Evolutionary conservation across 495 filamentous ascomycete genomes (phyloP).

Genomic region (Penicillium goetzii): DNA sequence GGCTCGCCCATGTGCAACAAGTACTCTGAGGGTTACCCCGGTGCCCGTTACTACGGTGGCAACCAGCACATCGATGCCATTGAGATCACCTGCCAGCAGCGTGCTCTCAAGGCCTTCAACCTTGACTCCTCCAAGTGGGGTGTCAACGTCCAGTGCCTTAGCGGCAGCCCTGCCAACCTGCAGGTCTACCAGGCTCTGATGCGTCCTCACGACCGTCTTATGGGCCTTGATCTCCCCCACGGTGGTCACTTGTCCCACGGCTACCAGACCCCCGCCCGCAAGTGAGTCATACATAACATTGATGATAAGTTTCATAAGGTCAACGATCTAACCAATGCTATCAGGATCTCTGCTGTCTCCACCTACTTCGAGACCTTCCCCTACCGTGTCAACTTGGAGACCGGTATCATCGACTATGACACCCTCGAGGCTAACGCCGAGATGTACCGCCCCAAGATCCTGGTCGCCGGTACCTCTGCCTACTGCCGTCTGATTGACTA

Average conservation of each 20-base stretch:
- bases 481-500: slow-evolving; percentile 99
- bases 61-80: slow-evolving; percentile 98
- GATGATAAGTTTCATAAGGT: slow-evolving; percentile 19
- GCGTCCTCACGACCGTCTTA: slow-evolving; percentile 92
- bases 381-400: slow-evolving; percentile 87
- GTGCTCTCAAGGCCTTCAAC: slow-evolving; percentile 90
- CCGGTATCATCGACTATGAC: slow-evolving; percentile 97
- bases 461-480: slow-evolving; percentile 96
- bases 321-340: slow-evolving; percentile 9
- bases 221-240: slow-evolving; percentile 97
- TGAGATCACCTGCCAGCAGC: slow-evolving; percentile 93
- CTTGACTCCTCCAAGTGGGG: slow-evolving; percentile 90
- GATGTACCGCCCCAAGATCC: slow-evolving; percentile 92
- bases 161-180: slow-evolving; percentile 87
- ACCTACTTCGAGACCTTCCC: slow-evolving; percentile 96
- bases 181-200: slow-evolving; percentile 99
- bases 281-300: slow-evolving; percentile 58
- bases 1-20: slow-evolving; percentile 99
- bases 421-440: slow-evolving; percentile 87
- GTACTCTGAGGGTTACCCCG: slow-evolving; percentile 98
- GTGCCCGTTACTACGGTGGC: slow-evolving; percentile 98
- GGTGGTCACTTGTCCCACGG: slow-evolving; percentile 98
- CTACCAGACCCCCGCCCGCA: slow-evolving; percentile 90
- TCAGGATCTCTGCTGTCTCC: slow-evolving; percentile 86
- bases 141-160: slow-evolving; percentile 97